Evolutionary conservation across 164 flowering plant species (phyloP).

Genomic region (Dillenia suffruticosa): DNA sequence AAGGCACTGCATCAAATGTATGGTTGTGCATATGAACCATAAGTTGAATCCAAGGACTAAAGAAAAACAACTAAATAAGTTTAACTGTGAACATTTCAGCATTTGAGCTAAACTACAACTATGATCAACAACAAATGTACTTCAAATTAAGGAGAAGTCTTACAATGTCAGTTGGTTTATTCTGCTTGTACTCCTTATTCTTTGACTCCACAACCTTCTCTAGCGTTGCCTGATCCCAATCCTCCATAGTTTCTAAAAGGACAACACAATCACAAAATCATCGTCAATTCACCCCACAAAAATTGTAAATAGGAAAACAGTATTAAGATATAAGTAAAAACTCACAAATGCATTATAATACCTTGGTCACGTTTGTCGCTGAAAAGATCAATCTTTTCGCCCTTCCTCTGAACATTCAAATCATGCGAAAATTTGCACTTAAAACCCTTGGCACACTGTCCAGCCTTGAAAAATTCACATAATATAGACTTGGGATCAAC

Average conservation of each 20-base stretch:
- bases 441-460: conserved; percentile 94
- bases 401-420: conserved; percentile 90
- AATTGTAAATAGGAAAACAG: background rate
- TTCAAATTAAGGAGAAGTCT: conserved; percentile 15
- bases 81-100: no score
- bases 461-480: conserved; percentile 87
- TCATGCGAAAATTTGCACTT: conserved; percentile 99
- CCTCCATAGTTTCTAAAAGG: conserved; percentile 75
- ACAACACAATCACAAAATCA: background rate
- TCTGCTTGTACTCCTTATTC: conserved; percentile 73
- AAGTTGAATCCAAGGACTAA: no score
- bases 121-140: no score
- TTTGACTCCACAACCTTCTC: conserved; percentile 90
- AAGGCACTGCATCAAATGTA: no score
- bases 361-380: conserved; percentile 92
- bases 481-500: conserved; percentile 98
- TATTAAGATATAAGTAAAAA: background rate
- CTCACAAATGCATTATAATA: conserved; percentile 8
- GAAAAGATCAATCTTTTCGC: conserved; percentile 92
- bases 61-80: no score
- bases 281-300: background rate
- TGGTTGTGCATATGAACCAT: no score
- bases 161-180: conserved; percentile 96
- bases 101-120: no score
- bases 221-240: conserved; percentile 91